phyloP scores from a whole-genome alignment of 805 yeast genomes.

The Wickerhamomyces ciferrii region DNA sequence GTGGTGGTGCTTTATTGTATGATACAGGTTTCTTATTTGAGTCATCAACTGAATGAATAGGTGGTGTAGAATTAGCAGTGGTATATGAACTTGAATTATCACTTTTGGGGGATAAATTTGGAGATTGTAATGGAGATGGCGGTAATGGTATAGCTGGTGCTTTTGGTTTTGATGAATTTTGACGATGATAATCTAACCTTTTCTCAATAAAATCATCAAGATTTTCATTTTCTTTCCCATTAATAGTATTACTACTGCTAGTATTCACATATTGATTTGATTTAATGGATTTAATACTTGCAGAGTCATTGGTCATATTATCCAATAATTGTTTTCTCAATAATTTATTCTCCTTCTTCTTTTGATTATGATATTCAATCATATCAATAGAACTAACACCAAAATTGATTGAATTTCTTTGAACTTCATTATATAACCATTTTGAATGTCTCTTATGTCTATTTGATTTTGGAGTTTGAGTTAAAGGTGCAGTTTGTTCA shows the following conservation, averaged over 20 bases:
- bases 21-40: background rate
- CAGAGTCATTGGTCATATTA: no score
- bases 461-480: background rate
- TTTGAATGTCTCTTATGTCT: slow-evolving; percentile 4
- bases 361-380: slow-evolving; percentile 6
- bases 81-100: no score
- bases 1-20: background rate
- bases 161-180: background rate
- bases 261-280: no score
- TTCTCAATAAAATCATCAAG: background rate
- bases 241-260: no score
- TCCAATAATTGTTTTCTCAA: background rate
- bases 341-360: background rate
- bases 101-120: background rate
- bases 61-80: background rate
- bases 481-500: background rate
- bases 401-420: slow-evolving; percentile 11
- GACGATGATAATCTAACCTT: background rate
- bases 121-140: background rate
- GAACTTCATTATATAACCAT: slow-evolving; percentile 13
- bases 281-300: background rate
- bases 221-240: background rate
- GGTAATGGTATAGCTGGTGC: background rate
- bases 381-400: slow-evolving; percentile 13
- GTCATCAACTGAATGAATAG: background rate